These are phyloP conservation scores for Lepraria neglecta DNA, from an alignment of 495 filamentous ascomycete species.

Conservation along the genomic window DNA sequence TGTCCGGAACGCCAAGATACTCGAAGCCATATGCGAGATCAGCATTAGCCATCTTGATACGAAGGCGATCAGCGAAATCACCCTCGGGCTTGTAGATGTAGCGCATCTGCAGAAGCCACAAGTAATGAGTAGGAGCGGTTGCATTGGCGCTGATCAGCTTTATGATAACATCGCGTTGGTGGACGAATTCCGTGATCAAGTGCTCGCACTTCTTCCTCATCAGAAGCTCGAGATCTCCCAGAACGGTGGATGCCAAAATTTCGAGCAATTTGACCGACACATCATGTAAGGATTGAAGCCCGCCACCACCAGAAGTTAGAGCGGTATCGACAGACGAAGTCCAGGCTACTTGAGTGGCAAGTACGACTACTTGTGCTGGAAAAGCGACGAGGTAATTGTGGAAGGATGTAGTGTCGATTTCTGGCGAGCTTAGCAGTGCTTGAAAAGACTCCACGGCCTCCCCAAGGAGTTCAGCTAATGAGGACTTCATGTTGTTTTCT, in stretches of 20 bases:
- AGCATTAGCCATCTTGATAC: slow-evolving; percentile 95
- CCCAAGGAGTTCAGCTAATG: slow-evolving; percentile 80
- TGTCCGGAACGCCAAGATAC: slow-evolving; percentile 91
- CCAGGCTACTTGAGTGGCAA: slow-evolving; percentile 94
- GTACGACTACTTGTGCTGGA: slow-evolving; percentile 90
- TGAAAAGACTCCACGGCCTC: slow-evolving; percentile 65
- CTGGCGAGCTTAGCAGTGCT: slow-evolving; percentile 58
- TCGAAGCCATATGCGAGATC: slow-evolving; percentile 95
- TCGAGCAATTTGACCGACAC: slow-evolving; percentile 73
- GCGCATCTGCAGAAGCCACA: slow-evolving; percentile 97
- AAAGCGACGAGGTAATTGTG: slow-evolving; percentile 70
- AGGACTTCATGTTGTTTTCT: slow-evolving; percentile 88
- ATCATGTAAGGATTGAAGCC: slow-evolving; percentile 62
- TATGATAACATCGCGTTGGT: slow-evolving; percentile 86
- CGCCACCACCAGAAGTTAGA: slow-evolving; percentile 59
- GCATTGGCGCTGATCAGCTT: slow-evolving; percentile 73
- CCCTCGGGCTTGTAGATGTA: slow-evolving; percentile 81
- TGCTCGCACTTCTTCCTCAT: slow-evolving; percentile 95
- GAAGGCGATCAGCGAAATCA: slow-evolving; percentile 73
- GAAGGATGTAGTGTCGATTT: slow-evolving; percentile 61
- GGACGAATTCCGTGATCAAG: slow-evolving; percentile 97
- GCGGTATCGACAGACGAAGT: slow-evolving; percentile 73
- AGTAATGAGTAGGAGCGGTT: slow-evolving; percentile 69
- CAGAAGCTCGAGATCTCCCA: slow-evolving; percentile 80
- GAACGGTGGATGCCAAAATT: slow-evolving; percentile 78